Evolutionary conservation across 2,329 filamentous ascomycete genomes (phyloP).

Genomic region (Dothistroma septosporum): DNA sequence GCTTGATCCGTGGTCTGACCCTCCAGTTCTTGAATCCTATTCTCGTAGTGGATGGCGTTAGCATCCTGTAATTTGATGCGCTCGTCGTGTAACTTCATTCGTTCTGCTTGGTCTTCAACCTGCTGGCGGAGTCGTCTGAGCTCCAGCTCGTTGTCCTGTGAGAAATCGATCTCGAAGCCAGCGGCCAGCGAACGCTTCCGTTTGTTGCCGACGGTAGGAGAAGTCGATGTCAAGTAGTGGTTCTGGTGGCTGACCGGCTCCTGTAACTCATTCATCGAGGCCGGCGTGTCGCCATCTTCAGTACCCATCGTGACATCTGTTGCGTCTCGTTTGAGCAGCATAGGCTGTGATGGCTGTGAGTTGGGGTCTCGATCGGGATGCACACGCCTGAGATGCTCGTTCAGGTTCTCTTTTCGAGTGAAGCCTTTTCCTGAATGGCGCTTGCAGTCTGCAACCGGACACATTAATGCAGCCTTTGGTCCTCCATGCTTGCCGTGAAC

Average conservation of each 20-base stretch:
- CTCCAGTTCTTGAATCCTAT: not conserved
- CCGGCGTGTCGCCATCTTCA: slow-evolving; percentile 20
- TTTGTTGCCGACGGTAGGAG: slow-evolving; percentile 5
- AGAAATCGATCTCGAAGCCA: slow-evolving; percentile 16
- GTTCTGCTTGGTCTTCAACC: slow-evolving; percentile 40
- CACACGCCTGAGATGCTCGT: slow-evolving; percentile 88
- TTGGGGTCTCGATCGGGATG: slow-evolving; percentile 46
- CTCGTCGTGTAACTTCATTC: slow-evolving; percentile 26
- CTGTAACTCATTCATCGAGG: slow-evolving; percentile 5
- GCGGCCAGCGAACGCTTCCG: slow-evolving; percentile 12
- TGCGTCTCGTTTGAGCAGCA: slow-evolving; percentile 12
- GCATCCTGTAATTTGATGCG: not conserved
- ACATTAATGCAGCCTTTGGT: slow-evolving; percentile 81
- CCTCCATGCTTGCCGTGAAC: slow-evolving; percentile 88
- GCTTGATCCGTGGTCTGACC: not conserved
- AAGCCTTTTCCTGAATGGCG: slow-evolving; percentile 84
- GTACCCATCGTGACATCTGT: slow-evolving; percentile 16
- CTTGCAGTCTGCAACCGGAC: slow-evolving; percentile 82
- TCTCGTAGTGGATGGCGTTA: not conserved
- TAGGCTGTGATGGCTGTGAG: slow-evolving; percentile 19
- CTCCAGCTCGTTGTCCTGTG: slow-evolving; percentile 36
- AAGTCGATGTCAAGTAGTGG: slow-evolving; percentile 9
- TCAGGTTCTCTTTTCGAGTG: slow-evolving; percentile 87
- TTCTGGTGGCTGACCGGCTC: slow-evolving; percentile 6
- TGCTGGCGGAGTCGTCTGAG: slow-evolving; percentile 41